Conservation (phyloP, 805 yeast genomes). For the Candida pini region DNA sequence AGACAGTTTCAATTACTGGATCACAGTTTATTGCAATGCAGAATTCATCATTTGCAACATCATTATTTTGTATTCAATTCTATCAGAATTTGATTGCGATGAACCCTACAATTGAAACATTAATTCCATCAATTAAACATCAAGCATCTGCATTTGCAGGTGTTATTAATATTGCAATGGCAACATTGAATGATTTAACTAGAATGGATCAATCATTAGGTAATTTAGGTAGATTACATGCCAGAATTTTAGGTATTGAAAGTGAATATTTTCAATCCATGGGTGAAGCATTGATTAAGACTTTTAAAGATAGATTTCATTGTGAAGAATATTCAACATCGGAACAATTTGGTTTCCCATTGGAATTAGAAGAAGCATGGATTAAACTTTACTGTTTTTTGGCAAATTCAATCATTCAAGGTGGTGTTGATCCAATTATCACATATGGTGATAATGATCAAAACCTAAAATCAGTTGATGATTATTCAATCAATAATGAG, state of each 20-base stretch:
- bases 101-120: constrained; percentile 53
- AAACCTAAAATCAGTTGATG: no score
- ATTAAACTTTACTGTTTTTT: constrained; percentile 61
- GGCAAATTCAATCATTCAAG: constrained; percentile 61
- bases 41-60: constrained; percentile 38
- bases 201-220: constrained; percentile 53
- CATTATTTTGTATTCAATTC: constrained; percentile 70
- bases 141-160: constrained; percentile 82
- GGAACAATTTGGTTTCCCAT: constrained; percentile 42
- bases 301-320: constrained; percentile 58
- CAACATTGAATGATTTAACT: constrained; percentile 54
- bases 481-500: no score
- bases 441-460: constrained; percentile 19
- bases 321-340: constrained; percentile 22
- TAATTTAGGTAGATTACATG: constrained; percentile 67
- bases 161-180: constrained; percentile 62
- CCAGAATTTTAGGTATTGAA: constrained; percentile 70
- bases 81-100: constrained; percentile 61
- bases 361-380: constrained; percentile 66
- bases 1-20: background rate
- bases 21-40: constrained; percentile 1
- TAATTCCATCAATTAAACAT: constrained; percentile 71
- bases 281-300: constrained; percentile 68
- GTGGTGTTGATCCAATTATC: constrained; percentile 48
- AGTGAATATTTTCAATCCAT: constrained; percentile 60